Conservation (phyloP, 371 early-diverging fungal species). For the Smittium mucronatum region DNA sequence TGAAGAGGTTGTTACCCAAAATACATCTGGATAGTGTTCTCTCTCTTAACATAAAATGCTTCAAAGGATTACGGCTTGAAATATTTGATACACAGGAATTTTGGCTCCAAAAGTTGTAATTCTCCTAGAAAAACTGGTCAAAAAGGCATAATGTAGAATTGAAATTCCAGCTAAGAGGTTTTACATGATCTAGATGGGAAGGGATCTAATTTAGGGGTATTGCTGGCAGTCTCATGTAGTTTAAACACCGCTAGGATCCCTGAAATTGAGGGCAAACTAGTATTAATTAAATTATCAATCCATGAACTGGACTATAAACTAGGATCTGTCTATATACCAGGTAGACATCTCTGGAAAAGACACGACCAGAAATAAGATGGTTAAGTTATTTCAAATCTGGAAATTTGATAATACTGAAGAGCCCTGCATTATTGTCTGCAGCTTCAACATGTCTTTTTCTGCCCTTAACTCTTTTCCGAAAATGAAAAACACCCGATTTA, state of each 20-base stretch:
- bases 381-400: neutral
- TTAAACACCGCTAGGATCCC: neutral
- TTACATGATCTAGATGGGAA: neutral
- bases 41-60: neutral
- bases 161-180: neutral
- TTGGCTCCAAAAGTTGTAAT: neutral
- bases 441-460: neutral
- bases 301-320: no score
- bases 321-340: no score
- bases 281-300: no score
- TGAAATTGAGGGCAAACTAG: neutral
- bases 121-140: neutral
- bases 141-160: neutral
- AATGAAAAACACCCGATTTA: neutral
- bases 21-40: neutral
- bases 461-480: neutral
- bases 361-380: neutral
- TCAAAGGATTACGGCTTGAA: neutral
- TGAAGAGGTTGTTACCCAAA: neutral
- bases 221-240: neutral
- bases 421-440: neutral
- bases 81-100: neutral
- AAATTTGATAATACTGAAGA: neutral
- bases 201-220: neutral
- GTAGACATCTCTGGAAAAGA: no score